These are phyloP conservation scores for Cyclostephanos tholiformis DNA, from an alignment of 108 stramenopile species.

Conservation along the genomic window DNA sequence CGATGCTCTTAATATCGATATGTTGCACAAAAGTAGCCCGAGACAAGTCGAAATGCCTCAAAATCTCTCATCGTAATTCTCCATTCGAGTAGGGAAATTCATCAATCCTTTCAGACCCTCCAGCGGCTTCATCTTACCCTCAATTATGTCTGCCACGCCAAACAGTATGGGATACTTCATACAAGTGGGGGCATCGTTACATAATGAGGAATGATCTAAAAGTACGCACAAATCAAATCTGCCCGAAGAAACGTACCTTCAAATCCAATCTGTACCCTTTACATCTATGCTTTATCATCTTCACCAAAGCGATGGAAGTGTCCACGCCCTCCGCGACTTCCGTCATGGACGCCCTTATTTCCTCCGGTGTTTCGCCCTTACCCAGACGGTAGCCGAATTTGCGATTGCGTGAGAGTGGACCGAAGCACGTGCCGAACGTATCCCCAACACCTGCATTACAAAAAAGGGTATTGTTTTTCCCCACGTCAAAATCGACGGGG, in stretches of 20 bases:
- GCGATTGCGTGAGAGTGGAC: constrained; percentile 93
- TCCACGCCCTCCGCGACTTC: constrained; percentile 97
- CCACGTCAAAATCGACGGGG: too few relatives aligned
- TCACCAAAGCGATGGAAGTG: constrained; percentile 89
- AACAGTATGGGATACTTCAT: constrained; percentile 95
- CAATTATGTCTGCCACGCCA: constrained; percentile 90
- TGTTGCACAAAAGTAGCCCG: neutral
- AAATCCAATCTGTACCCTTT: constrained; percentile 93
- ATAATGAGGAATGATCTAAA: neutral
- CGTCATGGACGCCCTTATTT: constrained; percentile 82
- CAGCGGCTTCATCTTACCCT: constrained; percentile 84
- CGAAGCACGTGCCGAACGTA: constrained; percentile 98
- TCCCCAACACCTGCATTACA: constrained; percentile 86
- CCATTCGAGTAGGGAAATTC: constrained; percentile 93
- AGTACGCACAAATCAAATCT: neutral
- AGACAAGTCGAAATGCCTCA: neutral
- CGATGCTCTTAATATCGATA: too few relatives aligned
- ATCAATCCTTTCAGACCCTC: constrained; percentile 92
- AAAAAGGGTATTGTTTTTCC: neutral
- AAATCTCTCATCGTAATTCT: constrained; percentile 84
- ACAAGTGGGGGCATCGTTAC: too few relatives aligned
- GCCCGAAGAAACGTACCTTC: neutral
- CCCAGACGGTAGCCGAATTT: constrained; percentile 93
- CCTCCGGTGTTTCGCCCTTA: constrained; percentile 92
- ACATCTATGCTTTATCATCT: constrained; percentile 86